phyloP scores from a whole-genome alignment of 257 asterid genomes.

The Mitragyna speciosa region DNA sequence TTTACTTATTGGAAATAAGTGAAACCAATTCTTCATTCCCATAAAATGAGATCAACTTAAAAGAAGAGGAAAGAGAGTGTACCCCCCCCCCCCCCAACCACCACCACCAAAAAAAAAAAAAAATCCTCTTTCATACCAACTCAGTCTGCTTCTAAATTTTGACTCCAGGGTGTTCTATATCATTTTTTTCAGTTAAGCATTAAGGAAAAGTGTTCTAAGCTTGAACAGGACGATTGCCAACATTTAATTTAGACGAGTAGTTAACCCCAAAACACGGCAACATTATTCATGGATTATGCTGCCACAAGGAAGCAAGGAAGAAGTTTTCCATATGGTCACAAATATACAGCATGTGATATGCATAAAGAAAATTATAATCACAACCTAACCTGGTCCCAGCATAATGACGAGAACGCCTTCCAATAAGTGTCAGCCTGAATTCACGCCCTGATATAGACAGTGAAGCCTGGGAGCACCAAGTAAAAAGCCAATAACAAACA shows the following conservation, averaged over 20 bases:
- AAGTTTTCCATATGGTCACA: neutral
- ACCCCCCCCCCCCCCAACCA: no score
- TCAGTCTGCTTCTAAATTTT: neutral
- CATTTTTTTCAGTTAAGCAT: neutral
- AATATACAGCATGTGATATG: neutral
- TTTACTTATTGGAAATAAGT: neutral
- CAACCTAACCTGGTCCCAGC: constrained; percentile 87
- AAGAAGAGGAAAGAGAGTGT: neutral
- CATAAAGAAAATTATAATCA: neutral
- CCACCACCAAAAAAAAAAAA: neutral
- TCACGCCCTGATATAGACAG: constrained; percentile 72
- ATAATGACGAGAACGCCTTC: constrained; percentile 92
- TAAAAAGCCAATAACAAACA: constrained; percentile 23
- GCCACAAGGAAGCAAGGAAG: neutral
- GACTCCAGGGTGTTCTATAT: neutral
- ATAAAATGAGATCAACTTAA: neutral
- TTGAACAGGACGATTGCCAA: neutral
- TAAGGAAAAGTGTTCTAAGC: neutral
- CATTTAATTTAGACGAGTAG: neutral
- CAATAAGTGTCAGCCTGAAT: constrained; percentile 70
- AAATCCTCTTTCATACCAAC: neutral
- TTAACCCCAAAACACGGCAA: neutral
- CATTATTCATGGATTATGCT: neutral
- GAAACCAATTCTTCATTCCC: neutral
- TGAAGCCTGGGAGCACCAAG: constrained; percentile 57